A percentile compares a stretch with the other conserved stretches of the same genome.
Conservation (phyloP, 768 basidiomycete species). For the Krasilnikovozyma curviuscula region DNA sequence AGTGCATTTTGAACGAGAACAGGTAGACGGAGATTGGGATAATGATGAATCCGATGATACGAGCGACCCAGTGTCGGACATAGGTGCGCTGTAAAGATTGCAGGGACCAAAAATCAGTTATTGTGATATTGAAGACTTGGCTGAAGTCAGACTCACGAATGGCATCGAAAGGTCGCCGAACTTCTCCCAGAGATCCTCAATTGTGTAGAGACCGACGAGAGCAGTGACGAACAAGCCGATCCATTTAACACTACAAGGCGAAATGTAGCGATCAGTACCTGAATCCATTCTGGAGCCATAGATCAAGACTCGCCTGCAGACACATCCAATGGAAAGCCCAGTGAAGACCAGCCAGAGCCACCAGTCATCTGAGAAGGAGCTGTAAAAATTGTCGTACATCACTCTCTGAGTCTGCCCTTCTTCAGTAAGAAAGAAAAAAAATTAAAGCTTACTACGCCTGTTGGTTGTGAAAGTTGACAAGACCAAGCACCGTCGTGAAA, state of each 20-base stretch:
- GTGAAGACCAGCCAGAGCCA: conserved; percentile 89
- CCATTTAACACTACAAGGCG: conserved; percentile 60
- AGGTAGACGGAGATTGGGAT: conserved; percentile 85
- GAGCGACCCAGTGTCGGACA: conserved; percentile 73
- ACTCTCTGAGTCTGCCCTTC: not conserved
- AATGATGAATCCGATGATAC: conserved; percentile 65
- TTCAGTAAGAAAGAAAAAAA: not conserved
- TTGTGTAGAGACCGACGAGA: conserved; percentile 82
- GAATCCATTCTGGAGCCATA: not conserved
- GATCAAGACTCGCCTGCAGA: conserved; percentile 46
- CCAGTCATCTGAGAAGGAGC: conserved; percentile 90
- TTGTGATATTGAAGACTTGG: not conserved
- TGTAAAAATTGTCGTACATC: conserved; percentile 22
- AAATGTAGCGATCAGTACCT: not conserved
- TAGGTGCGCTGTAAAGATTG: conserved; percentile 48
- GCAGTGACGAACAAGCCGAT: conserved; percentile 89
- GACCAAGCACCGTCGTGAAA: conserved; percentile 81
- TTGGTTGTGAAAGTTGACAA: conserved; percentile 93
- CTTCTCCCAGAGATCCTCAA: conserved; percentile 97
- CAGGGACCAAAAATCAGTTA: not conserved
- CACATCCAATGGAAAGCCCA: conserved; percentile 83
- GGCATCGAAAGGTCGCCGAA: conserved; percentile 90
- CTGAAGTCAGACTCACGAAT: conserved; percentile 37
- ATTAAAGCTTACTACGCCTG: conserved; percentile 55
- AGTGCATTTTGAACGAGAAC: conserved; percentile 87